phyloP scores from a whole-genome alignment of 2,329 filamentous ascomycete species.

The Colletotrichum musicola region DNA sequence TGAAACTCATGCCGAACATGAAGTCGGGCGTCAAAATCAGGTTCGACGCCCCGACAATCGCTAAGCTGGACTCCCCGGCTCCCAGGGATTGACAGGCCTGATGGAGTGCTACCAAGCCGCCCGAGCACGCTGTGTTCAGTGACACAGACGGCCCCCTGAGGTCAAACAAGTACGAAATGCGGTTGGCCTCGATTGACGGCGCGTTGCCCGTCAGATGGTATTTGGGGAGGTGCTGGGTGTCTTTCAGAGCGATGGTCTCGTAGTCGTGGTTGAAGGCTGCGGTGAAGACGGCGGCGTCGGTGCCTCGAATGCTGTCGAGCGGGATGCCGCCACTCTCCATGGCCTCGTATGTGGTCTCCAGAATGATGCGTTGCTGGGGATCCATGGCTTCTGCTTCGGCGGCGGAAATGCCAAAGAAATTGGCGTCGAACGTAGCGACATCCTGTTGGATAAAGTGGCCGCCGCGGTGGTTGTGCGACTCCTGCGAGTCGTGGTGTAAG shows the following conservation, averaged over 20 bases:
- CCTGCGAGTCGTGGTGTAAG: too few species aligned
- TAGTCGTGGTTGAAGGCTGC: constrained; percentile 50
- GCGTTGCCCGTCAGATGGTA: background rate
- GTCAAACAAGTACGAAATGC: background rate
- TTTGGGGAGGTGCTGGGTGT: background rate
- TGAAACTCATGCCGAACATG: too few species aligned
- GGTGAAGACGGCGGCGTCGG: constrained; percentile 53
- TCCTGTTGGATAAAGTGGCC: too few species aligned
- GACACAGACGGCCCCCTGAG: background rate
- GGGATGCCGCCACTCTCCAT: constrained; percentile 44
- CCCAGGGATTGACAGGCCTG: background rate
- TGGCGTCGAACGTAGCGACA: constrained; percentile 7
- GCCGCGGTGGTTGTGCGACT: too few species aligned
- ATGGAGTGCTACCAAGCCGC: background rate
- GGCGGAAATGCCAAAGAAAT: background rate
- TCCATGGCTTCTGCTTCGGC: constrained; percentile 1
- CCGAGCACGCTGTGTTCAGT: background rate
- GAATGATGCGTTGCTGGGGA: constrained; percentile 45
- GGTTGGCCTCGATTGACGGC: constrained; percentile 9
- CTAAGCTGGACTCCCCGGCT: constrained; percentile 41
- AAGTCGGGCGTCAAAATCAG: constrained; percentile 41
- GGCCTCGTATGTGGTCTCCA: constrained; percentile 46
- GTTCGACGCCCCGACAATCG: constrained; percentile 41
- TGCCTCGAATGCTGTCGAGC: constrained; percentile 38
- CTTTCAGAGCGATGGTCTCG: constrained; percentile 41